Evolutionary conservation across 225 moss, liverwort and hornwort genomes (phyloP), one percentile per base, ranked within the genome.

Genomic region (Ulota crispa): DNA sequence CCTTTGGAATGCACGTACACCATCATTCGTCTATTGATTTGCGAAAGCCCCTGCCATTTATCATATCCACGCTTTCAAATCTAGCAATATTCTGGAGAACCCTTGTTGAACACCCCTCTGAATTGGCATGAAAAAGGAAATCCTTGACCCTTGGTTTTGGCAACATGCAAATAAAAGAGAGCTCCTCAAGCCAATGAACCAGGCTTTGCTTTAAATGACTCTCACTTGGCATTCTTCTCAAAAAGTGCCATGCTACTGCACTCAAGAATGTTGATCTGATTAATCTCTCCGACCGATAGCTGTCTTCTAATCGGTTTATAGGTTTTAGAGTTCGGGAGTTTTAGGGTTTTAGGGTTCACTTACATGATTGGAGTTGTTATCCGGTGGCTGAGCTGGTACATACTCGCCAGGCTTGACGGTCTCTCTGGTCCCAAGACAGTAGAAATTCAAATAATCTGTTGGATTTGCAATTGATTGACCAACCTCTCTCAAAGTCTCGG

Each of bases 1-100:
- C 97, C 97, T 81, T 97, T 97, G 2, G 97, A 81, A 81, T 97
- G 97, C 67, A 97, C 85, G 43, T 95, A 97, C 12, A 97, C 88
- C 93, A 97, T 97, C 82, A 94, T 93, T 28, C 97, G 88, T 78
- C 97, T 88, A 14, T 87, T 86, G 28, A 26, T 85, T 71, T 95
- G 97, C 9, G 94, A 88, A 26, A 89, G 78, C 20, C 90, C 93
- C 96, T 95, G 90, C 79, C 79, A 74, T 52, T 63, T 10, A 47
- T 65, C 62, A 68, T 50, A 60, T 63, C 68, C 74, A 63, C 70
- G 31, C 73, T 73, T 13, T 80, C 4, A 82, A 39, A 61, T 31
- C 30, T 21, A 11, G 15, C 4, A 27, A 1, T 27, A 3, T 19
- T 43, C 8, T 61, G 0, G 0, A 62, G 30, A 30, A 41, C 37